Base-by-base conservation (phyloP, 805 yeast genomes). In the Peterozyma toletana region DNA sequence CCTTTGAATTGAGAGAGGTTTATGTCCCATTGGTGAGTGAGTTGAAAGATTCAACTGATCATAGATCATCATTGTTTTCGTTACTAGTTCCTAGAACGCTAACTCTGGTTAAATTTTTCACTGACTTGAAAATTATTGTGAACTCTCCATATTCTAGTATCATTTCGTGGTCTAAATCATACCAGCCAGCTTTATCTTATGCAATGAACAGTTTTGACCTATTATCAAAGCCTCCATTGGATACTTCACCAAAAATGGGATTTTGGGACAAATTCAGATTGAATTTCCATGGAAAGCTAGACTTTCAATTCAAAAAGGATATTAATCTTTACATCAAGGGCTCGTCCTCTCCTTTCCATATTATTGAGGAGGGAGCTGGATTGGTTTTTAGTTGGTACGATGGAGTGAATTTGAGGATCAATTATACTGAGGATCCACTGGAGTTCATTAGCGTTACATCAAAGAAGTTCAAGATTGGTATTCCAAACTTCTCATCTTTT, bases 221-320 rank as follows among this genome's bases (percentile, higher is more conserved):
- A 38, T 86, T 90, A 56, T 80, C 95, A 1, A 90, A 91, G 58
- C 95, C 96, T 0, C 96, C 95, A 0, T 64, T 85, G 13, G 98
- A 90, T 59, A 90, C 89, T 0, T 86, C 96, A 2, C 74, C 78
- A 3, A 84, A 83, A 52, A 64, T 88, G 11, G 98, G 98, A 1
- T 81, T 89, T 51, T 90, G 98, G 98, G 98, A 90, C 61, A 91
- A 89, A 58, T 61, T 88, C 27, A 66, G 96, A 41, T 71, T 80
- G 27, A 69, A 83, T n/a, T 65, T 88, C 52, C 97, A 90, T 64
- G 95, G 96, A 0, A 73, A 77, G 16, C 62, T 82, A 43, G 34
- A 31, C 9, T 31, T 31, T 14, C 61, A 59, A 2, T 69, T 88
- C 45, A 56, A 63, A 13, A 73, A 78, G 11, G 67, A 70, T 15